Evolutionary conservation across 2,329 filamentous ascomycete genomes (phyloP), one percentile per base, ranked within the genome.

Genomic region (Cercospora citrullina): DNA sequence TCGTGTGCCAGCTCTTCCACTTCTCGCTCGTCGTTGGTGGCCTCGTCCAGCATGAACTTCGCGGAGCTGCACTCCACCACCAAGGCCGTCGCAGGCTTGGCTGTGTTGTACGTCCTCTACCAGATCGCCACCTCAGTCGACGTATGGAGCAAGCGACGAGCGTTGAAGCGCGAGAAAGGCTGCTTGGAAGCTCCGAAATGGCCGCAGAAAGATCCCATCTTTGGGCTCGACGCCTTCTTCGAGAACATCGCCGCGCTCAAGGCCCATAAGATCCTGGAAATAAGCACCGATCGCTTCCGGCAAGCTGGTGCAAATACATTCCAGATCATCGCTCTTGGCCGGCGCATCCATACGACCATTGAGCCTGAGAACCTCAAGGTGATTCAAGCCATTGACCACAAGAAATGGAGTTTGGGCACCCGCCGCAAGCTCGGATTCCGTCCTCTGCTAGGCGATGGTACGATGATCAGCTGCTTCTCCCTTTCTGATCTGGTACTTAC

Each of bases 171-270:
- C 21, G 76, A 79, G 31, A 79, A 85, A 72, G 83, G 84, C 59
- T 87, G 85, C 74, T 77, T 84, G 60, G 80, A 81, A 8, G 79
- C 81, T n/a, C 73, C 78, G 16, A 73, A 76, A 70, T 84, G 81
- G 68, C 84, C 84, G 3, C 83, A 87, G 76, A 65, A 81, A 64
- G 87, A 89, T 71, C 84, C 82, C 0, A 72, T 89, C 64, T 77
- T 88, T 3, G 87, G 87, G 2, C 72, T 84, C 28, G 85, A 87
- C 73, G 75, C 83, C 45, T 79, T 87, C 67, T 71, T 78, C 42
- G 70, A 77, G 28, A 81, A 81, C 66, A 65, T 81, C 21, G 74
- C 75, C 12, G 79, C 81, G 4, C 68, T 80, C 64, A 81, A 79
- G 18, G 70, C 73, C 7, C 74, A 81, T 67, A 75, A 60, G 1